Base-by-base conservation (phyloP, 139 green algal genomes). In the Tetradesmus obliquus region DNA sequence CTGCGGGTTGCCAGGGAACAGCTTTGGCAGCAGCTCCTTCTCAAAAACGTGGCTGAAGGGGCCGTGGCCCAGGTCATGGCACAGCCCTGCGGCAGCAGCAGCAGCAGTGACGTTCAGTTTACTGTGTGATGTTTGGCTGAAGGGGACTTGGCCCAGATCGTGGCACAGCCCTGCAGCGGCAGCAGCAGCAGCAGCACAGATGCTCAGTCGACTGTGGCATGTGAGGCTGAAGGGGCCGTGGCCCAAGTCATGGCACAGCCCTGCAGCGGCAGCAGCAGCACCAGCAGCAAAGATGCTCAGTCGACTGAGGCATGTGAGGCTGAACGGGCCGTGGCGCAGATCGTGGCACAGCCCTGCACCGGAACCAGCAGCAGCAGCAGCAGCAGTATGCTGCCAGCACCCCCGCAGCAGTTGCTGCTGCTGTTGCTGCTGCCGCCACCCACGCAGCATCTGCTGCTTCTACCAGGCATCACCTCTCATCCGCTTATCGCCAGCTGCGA, bases 121-220 rank as follows among this genome's bases (percentile, higher is more conserved):
- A 45, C 32, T 45, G 32, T 45, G 32, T 45, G 32, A 45, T 45
- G 32, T 45, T 45, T 45, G 98, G 57, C 82, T 95, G 92, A 99
- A 99, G 32, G 98, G 98, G 1, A 97, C 97, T 92, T 99, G 98
- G 15, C 98, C 98, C 57, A 99, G 88, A 92, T 99, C 98, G 32
- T 45, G 32, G 32, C 20, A 88, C 55, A 32, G 24, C 74, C 24
- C 7, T 86, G 76, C 17, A n/a, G 74, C 57, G 91, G 20, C 32
- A 45, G 32, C 32, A 45, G 32, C 32, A 45, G 32, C 32, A 45
- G 32, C 32, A 45, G 32, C 32, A 45, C 32, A 45, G 32, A 45
- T 45, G 32, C 32, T 45, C 32, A 45, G 32, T 45, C 32, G 32
- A 45, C 32, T 45, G 32, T 45, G 32, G 32, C 32, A 45, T 45